Conservation (phyloP, 1,284 basidiomycete species). For the Heliocybe sulcata region DNA sequence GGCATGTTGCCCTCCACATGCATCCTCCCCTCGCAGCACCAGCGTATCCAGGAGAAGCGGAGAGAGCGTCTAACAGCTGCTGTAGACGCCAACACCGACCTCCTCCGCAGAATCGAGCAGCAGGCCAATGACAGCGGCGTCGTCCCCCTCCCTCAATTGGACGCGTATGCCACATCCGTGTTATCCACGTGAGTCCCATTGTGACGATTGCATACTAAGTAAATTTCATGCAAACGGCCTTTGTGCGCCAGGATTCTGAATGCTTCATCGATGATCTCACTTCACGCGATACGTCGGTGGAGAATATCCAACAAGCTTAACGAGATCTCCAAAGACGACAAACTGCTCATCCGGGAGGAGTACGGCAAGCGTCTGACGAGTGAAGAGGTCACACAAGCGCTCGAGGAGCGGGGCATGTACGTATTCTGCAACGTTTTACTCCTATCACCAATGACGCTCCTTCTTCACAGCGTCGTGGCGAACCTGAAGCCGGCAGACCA, state of each 20-base stretch:
- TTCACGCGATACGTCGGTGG: background rate
- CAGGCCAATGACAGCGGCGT: conserved; percentile 26
- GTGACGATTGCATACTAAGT: no score
- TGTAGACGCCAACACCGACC: conserved; percentile 25
- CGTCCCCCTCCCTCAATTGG: conserved; percentile 7
- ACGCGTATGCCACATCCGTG: background rate
- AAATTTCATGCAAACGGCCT: no score
- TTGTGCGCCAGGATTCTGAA: background rate
- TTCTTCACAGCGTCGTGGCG: conserved; percentile 27
- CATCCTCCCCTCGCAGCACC: conserved; percentile 75
- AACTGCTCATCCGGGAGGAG: conserved; percentile 43
- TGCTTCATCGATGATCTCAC: background rate
- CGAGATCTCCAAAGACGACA: conserved; percentile 53
- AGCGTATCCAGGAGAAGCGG: conserved; percentile 59
- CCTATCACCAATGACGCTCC: background rate
- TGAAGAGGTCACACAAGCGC: conserved; percentile 49
- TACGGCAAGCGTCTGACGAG: conserved; percentile 36
- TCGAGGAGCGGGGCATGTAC: conserved; percentile 71
- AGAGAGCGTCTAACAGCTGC: conserved; percentile 38
- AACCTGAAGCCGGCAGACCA: conserved; percentile 32
- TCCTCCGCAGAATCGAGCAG: conserved; percentile 21
- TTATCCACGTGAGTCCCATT: background rate
- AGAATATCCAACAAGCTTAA: conserved; percentile 43
- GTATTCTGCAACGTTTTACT: conserved; percentile 18
- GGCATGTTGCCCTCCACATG: conserved; percentile 83